A percentile compares a stretch with the other conserved stretches of the same genome.
phyloP scores from a whole-genome alignment of 2,329 filamentous ascomycete species.

The Aspergillus aculeatinus region DNA sequence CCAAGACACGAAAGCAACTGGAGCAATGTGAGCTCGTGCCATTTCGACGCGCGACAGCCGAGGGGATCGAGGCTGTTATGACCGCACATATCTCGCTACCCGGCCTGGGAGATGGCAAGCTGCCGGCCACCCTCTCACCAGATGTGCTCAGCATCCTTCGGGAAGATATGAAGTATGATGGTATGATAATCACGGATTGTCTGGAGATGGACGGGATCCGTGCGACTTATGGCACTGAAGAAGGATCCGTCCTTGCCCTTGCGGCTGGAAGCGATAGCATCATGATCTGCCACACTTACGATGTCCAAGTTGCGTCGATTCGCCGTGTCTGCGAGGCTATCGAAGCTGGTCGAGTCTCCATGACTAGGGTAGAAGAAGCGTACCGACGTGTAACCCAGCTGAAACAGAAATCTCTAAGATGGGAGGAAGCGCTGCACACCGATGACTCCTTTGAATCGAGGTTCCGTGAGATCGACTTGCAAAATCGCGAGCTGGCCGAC shows the following conservation, averaged over 20 bases:
- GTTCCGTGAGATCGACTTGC: conserved; percentile 11
- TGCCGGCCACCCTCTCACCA: conserved; percentile 43
- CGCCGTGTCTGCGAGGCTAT: conserved; percentile 40
- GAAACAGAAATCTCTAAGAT: conserved; percentile 39
- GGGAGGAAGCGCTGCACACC: conserved; percentile 29
- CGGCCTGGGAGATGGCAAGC: conserved; percentile 31
- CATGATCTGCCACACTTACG: conserved; percentile 49
- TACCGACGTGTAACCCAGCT: conserved; percentile 35
- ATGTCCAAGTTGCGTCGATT: conserved; percentile 43
- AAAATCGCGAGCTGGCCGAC: conserved; percentile 30
- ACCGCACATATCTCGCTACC: conserved; percentile 47
- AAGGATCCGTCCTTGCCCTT: conserved; percentile 42
- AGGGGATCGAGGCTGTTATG: conserved; percentile 47
- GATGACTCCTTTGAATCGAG: conserved; percentile 20
- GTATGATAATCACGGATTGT: conserved; percentile 48
- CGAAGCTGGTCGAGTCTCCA: conserved; percentile 34
- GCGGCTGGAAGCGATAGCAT: conserved; percentile 47
- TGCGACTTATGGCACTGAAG: conserved; percentile 42
- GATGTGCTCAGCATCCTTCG: conserved; percentile 41
- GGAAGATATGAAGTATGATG: conserved; percentile 45
- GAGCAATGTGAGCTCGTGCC: conserved; percentile 46
- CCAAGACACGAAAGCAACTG: conserved; percentile 38
- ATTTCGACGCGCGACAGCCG: conserved; percentile 43
- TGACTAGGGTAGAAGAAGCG: conserved; percentile 35
- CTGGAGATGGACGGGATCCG: conserved; percentile 48